Base-by-base conservation (phyloP, 2,329 filamentous ascomycete genomes). In the Teratosphaeria nubilosa region DNA sequence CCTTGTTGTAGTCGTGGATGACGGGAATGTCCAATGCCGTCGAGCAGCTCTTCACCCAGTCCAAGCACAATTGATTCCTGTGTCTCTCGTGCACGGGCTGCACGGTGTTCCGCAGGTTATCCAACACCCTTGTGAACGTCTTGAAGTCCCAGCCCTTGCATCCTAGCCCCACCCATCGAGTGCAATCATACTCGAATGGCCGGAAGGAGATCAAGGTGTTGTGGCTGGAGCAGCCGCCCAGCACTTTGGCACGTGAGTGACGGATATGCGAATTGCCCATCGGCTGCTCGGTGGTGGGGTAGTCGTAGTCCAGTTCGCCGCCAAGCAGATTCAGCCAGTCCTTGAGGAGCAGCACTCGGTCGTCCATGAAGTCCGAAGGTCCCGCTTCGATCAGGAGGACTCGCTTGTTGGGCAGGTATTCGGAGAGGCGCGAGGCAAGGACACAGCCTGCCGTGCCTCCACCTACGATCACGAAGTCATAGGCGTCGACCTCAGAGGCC, bases 201-300 rank as follows among this genome's bases (percentile, higher is more conserved):
- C 90, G 84, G 82, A 95, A 95, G 20, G 88, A 94, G 74, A 96
- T 95, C 68, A 95, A 80, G 22, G 91, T 95, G 77, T 96, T 96
- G 81, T 95, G 91, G 60, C 88, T 92, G 51, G 90, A 95, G 80
- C 91, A 96, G 65, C 91, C 91, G 65, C 91, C 91, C 31, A 96
- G 82, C 45, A 96, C 90, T 79, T 95, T 95, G 63, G 91, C 91
- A 62, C 91, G 86, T 14, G 91, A 95, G 78, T 95, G 91, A 64
- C 90, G 86, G 76, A 96, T 95, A 76, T 90, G 82, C 58, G 88
- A 94, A 79, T 96, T 96, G 70, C 90, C 90, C 82, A 75, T 94
- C 63, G 90, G 90, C 78, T 96, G 91, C 76, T 95, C 90, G 53
- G 86, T 90, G 34, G 90, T 95, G 68, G 83, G 83, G 75, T 95